Base-by-base conservation (phyloP, 371 early-diverging fungal species). In the Mortierella sp. region DNA sequence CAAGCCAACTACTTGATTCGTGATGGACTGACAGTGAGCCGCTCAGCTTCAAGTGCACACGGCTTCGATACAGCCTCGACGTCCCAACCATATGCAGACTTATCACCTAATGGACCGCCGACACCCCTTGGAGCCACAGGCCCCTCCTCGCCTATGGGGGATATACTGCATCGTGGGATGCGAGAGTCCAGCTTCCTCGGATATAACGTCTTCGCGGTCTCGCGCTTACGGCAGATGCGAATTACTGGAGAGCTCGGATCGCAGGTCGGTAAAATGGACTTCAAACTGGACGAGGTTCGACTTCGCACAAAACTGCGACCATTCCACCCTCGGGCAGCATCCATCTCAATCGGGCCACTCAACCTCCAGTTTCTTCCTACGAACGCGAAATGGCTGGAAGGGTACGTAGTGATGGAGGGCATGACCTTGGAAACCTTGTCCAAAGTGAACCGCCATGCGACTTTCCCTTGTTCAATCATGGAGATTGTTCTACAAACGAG, bases 161-260 rank as follows among this genome's bases (percentile, higher is more conserved):
- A 27, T 16, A 34, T 38, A n/a, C 47, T 53, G 21, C 26, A 27
- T 7, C 9, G 57, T 26, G 46, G 65, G 0, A 78, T 81, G 50
- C 67, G 72, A 23, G 88, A 87, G 45, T 83, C 88, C 18, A 76
- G 78, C 28, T 76, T 76, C 60, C 45, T 76, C 19, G 78, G 78
- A 0, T 76, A 76, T 43, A 76, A 76, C 14, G 81, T 85, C 14
- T 85, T 85, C 69, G 55, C 86, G n/a, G 82, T 83, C 0, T 46
- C 89, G 9, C 71, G 82, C 3, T 56, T 90, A 9, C 80, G 83
- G 23, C 71, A 68, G 12, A 81, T 93, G 42, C 62, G 70, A 14
- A 76, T 93, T 19, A 84, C 86, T 1, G 87, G 86, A 0, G 93
- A 94, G 64, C 71, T 94, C 18, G 92, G 94, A 3, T 93, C 91